Percentiles rank a stretch among this genome's conserved stretches.
phyloP scores from a whole-genome alignment of 2,329 filamentous ascomycete genomes.

The Ascochyta lentis region DNA sequence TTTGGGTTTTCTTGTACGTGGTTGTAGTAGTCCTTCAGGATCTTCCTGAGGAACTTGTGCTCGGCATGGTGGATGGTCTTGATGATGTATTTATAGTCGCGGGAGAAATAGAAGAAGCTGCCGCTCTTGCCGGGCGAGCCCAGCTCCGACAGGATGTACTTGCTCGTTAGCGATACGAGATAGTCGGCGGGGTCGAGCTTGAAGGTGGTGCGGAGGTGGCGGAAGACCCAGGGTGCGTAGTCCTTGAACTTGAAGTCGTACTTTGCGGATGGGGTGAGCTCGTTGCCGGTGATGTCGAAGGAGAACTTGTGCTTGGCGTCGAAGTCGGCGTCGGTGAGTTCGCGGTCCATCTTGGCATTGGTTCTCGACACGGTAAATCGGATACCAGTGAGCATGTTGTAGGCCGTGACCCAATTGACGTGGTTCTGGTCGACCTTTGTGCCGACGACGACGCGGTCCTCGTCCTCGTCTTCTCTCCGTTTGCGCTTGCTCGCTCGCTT shows the following conservation, averaged over 20 bases:
- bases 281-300: slow-evolving; percentile 97
- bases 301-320: slow-evolving; percentile 95
- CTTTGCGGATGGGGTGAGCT: slow-evolving; percentile 95
- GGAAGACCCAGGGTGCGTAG: slow-evolving; percentile 99
- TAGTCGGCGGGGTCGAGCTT: slow-evolving; percentile 96
- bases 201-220: slow-evolving; percentile 86
- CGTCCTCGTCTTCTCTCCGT: slow-evolving; percentile 87
- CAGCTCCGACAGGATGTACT: slow-evolving; percentile 97
- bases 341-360: slow-evolving; percentile 93
- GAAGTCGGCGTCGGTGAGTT: slow-evolving; percentile 90
- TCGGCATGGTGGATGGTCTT: slow-evolving; percentile 98
- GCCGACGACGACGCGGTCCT: slow-evolving; percentile 86
- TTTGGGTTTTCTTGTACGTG: slow-evolving; percentile 95
- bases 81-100: slow-evolving; percentile 99
- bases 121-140: slow-evolving; percentile 97
- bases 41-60: slow-evolving; percentile 84
- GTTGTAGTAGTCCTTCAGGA: slow-evolving; percentile 88
- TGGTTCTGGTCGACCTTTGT: slow-evolving; percentile 98
- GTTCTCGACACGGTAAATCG: slow-evolving; percentile 95
- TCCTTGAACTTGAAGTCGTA: slow-evolving; percentile 99
- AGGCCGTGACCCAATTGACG: slow-evolving; percentile 95
- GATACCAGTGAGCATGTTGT: slow-evolving; percentile 99
- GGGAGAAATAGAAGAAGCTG: slow-evolving; percentile 99
- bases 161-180: slow-evolving; percentile 95
- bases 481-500: slow-evolving; percentile 88